phyloP scores from a whole-genome alignment of 2,329 filamentous ascomycete genomes.

The Parafenestella ontariensis region DNA sequence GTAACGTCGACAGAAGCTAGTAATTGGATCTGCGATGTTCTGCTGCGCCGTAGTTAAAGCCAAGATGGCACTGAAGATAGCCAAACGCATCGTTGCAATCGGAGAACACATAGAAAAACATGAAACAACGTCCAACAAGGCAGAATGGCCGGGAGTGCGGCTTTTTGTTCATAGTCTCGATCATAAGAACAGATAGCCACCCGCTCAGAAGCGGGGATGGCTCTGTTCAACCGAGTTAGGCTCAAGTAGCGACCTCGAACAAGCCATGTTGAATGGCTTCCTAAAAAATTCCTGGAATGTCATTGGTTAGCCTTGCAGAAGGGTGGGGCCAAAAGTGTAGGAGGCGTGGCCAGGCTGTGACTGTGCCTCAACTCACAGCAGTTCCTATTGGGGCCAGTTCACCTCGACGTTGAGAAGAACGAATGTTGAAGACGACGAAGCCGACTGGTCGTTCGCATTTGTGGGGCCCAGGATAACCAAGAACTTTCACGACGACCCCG shows the following conservation, averaged over 20 bases:
- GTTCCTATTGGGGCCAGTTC: too few species aligned
- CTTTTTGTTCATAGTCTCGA: neutral
- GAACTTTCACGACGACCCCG: too few species aligned
- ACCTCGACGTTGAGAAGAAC: too few species aligned
- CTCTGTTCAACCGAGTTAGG: neutral
- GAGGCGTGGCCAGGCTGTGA: neutral
- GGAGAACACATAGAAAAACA: neutral
- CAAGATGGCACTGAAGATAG: neutral
- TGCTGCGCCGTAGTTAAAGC: neutral
- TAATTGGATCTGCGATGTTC: slow-evolving; percentile 16
- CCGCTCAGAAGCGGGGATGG: neutral
- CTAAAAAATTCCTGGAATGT: neutral
- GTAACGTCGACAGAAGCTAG: slow-evolving; percentile 27
- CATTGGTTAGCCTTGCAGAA: neutral
- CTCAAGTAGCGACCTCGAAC: neutral
- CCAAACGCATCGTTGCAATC: neutral
- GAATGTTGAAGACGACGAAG: too few species aligned
- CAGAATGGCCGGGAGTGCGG: neutral
- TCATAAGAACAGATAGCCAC: neutral
- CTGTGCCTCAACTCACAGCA: too few species aligned
- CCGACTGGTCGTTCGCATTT: too few species aligned
- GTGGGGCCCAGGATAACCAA: too few species aligned
- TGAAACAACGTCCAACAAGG: neutral
- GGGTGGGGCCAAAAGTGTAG: neutral
- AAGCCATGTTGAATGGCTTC: neutral